These are phyloP conservation scores for Physcomitrellopsis africana DNA, from an alignment of 225 moss, liverwort and hornwort genomes.

Conservation along the genomic window DNA sequence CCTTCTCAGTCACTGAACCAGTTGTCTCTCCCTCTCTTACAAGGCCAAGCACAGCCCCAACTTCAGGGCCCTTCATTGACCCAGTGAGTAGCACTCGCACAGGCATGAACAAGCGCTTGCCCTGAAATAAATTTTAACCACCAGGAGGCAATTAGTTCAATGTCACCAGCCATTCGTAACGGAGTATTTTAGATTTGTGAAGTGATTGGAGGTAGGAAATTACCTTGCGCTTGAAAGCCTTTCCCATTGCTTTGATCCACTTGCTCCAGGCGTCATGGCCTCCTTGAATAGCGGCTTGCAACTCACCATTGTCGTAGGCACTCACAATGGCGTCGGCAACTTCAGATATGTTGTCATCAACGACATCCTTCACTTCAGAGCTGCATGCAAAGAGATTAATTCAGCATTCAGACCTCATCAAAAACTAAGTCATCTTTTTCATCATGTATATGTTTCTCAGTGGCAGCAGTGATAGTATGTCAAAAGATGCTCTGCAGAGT, in stretches of 20 bases:
- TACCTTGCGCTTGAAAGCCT: slow-evolving; percentile 89
- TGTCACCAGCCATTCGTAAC: background rate
- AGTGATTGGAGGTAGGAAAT: background rate
- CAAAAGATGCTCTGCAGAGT: too few species aligned
- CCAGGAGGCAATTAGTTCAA: background rate
- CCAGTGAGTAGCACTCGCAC: slow-evolving; percentile 86
- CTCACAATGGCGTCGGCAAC: slow-evolving; percentile 73
- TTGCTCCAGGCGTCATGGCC: slow-evolving; percentile 93
- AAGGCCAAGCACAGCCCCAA: slow-evolving; percentile 72
- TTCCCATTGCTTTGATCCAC: slow-evolving; percentile 91
- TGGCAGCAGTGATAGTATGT: too few species aligned
- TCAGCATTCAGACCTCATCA: slow-evolving; percentile 7
- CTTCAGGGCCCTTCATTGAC: slow-evolving; percentile 93
- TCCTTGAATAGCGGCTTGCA: slow-evolving; percentile 74
- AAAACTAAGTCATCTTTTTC: background rate
- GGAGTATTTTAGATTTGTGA: background rate
- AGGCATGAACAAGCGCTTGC: slow-evolving; percentile 96
- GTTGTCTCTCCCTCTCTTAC: slow-evolving; percentile 69
- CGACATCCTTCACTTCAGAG: slow-evolving; percentile 72
- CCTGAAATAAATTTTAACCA: slow-evolving; percentile 49
- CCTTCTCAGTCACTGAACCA: slow-evolving; percentile 55
- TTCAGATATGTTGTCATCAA: slow-evolving; percentile 86
- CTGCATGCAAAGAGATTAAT: slow-evolving; percentile 39
- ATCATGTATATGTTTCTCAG: background rate
- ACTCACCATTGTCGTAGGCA: slow-evolving; percentile 75